Evolutionary conservation across 495 filamentous ascomycete species (phyloP), one percentile per base, ranked within the genome.

Genomic region (Aspergillus steynii): DNA sequence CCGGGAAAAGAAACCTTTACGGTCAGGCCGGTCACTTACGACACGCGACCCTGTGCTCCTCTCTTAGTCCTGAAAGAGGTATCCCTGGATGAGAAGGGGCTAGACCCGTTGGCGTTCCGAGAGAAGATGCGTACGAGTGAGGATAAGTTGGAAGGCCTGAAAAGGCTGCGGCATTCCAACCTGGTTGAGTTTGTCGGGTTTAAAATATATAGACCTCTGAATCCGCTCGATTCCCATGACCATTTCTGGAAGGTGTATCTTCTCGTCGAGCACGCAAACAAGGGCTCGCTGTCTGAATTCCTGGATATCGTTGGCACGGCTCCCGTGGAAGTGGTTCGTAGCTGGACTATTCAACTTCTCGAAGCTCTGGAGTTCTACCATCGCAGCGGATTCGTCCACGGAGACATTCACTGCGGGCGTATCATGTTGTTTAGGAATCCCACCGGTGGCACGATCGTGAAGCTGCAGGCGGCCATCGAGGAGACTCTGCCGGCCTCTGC

Each of bases 331-430:
- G 90, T 86, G 64, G 85, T 90, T 45, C 87, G 92, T 51, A 83
- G 90, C 54, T 97, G 92, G 90, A 92, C 90, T 49, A 88, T 91
- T 51, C 90, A 94, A 64, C 79, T 99, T n/a, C 86, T 99, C 29
- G 91, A 97, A 71, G 95, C 86, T 0, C 80, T 98, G 31, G 91
- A 93, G 51, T 94, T 88, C 70, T 84, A 94, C 56, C 94, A 97
- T 69, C 86, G 85, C 55, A 86, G 90, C 67, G 92, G 91, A 15
- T 80, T 95, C 45, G 78, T 91, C 27, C 96, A 98, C 71, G 87
- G 88, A 60, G 84, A 86, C 65, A 82, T 98, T 27, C 90, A 94
- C 65, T 80, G 87, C 14, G 79, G 84, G 25, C 94, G 93, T 65
- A 79, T 97, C 47, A 82, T 97, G 26, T 74, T 98, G 69, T 75